Evolutionary conservation across 345 rosid species (phyloP), one percentile per base, ranked within the genome.

Genomic region (Citrus unshiu): DNA sequence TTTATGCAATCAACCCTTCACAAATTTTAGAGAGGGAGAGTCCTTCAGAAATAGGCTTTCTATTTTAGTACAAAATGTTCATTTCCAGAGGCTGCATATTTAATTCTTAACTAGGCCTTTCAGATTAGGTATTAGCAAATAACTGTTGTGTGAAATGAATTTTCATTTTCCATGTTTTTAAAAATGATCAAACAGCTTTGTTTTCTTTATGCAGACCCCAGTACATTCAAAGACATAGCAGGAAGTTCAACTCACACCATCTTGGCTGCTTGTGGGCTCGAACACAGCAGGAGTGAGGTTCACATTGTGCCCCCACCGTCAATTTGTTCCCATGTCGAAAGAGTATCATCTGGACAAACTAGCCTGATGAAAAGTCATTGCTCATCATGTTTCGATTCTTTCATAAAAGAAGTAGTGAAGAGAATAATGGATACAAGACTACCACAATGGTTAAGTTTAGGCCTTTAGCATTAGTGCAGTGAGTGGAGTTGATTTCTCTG

Each of bases 211-310:
- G 86, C 91, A 95, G 98, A 88, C 80, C 84, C 84, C 51, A 77
- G 84, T 70, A 87, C 88, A 7, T 77, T 87, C 69, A 89, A 88
- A 59, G 96, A 92, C 82, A 89, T 95, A 69, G 90, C 88, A 18
- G 88, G 87, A 78, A 84, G 95, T 82, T 92, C 97, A 4, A 88
- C 87, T 14, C 96, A 93, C 81, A 90, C 96, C 34, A 80, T 93
- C 76, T 80, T 95, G 82, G 97, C 98, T 68, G 93, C 95, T 27
- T 93, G 99, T 78, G 98, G 97, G 58, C 88, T 89, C 3, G 96
- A 93, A 62, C 97, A 91, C 68, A 82, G 82, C 85, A 86, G 88
- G 77, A 88, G 86, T 12, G 93, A 94, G 87, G 93, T 85, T 75
- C 90, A 85, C 24, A 21, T 74, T 10, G 84, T 90, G 78, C 90